Conservation (phyloP, 2,329 filamentous ascomycete genomes). For the Sporothrix luriei region DNA sequence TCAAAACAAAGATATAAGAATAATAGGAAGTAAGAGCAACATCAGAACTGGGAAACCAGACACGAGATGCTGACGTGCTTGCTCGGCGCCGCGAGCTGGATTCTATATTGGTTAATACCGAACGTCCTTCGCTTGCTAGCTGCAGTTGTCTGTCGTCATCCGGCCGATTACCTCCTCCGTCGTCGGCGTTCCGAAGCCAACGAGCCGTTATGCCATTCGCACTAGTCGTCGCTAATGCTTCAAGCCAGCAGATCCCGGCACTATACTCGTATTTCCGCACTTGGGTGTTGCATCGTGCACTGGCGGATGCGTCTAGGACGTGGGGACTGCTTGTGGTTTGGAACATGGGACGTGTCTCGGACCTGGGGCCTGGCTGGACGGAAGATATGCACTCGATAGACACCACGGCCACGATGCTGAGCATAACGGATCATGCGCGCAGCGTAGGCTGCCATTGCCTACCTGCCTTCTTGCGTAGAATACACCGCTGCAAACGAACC, state of each 20-base stretch:
- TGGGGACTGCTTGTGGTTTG: background rate
- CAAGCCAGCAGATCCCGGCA: background rate
- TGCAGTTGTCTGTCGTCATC: constrained; percentile 18
- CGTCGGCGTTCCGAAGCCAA: background rate
- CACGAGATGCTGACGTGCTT: constrained; percentile 18
- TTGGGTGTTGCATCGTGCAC: constrained; percentile 1
- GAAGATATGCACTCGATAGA: background rate
- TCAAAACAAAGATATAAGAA: no score
- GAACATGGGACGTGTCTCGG: no score
- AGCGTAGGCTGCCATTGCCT: background rate
- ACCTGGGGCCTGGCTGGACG: background rate
- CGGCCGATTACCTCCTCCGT: background rate
- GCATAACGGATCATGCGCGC: background rate
- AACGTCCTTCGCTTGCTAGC: background rate
- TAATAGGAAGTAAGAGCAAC: no score
- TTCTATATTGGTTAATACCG: background rate
- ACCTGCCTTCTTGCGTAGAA: background rate
- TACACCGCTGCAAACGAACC: background rate
- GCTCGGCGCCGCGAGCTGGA: background rate
- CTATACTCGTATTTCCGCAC: constrained; percentile 12
- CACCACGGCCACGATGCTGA: background rate
- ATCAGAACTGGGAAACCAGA: background rate
- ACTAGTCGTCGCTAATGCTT: constrained; percentile 1
- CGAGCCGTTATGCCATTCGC: background rate
- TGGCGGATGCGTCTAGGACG: background rate